Conservation (phyloP, 2,329 filamentous ascomycete species). For the Thelonectria blattea region DNA sequence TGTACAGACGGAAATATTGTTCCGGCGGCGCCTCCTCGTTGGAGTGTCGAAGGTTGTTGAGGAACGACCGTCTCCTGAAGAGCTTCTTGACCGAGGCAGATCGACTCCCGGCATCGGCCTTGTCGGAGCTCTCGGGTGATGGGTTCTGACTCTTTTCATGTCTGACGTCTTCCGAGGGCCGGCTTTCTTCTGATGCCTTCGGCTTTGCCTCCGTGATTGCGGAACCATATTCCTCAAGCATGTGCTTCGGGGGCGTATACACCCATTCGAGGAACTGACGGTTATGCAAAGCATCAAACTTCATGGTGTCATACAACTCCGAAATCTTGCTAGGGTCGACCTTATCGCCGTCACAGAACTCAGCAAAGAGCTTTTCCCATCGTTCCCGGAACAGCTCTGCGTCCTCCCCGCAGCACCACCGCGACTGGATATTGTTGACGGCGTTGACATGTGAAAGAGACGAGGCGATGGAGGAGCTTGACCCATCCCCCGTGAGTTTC, state of each 20-base stretch:
- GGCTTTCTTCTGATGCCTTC: slow-evolving; percentile 50
- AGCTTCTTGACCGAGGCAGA: slow-evolving; percentile 51
- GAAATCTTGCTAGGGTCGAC: slow-evolving; percentile 99
- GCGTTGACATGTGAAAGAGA: slow-evolving; percentile 66
- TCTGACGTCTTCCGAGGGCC: slow-evolving; percentile 46
- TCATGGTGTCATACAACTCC: slow-evolving; percentile 99
- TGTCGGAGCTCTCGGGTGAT: slow-evolving; percentile 47
- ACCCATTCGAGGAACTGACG: slow-evolving; percentile 96
- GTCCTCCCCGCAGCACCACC: slow-evolving; percentile 97
- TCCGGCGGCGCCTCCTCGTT: slow-evolving; percentile 64
- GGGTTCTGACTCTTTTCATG: slow-evolving; percentile 38
- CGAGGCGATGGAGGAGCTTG: slow-evolving; percentile 51
- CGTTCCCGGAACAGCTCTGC: slow-evolving; percentile 92
- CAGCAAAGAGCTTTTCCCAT: slow-evolving; percentile 97
- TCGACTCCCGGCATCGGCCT: slow-evolving; percentile 47
- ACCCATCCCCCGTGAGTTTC: slow-evolving; percentile 50
- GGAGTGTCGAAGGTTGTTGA: slow-evolving; percentile 57
- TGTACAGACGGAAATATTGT: slow-evolving; percentile 90
- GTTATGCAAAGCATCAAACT: slow-evolving; percentile 97
- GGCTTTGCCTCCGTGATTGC: slow-evolving; percentile 50
- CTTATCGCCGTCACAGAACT: slow-evolving; percentile 97
- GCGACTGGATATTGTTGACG: slow-evolving; percentile 76
- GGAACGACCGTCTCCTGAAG: slow-evolving; percentile 67
- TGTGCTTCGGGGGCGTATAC: slow-evolving; percentile 83
- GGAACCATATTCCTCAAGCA: slow-evolving; percentile 70